phyloP scores from a whole-genome alignment of 305 asterid genomes.

The Rubia peregrina region DNA sequence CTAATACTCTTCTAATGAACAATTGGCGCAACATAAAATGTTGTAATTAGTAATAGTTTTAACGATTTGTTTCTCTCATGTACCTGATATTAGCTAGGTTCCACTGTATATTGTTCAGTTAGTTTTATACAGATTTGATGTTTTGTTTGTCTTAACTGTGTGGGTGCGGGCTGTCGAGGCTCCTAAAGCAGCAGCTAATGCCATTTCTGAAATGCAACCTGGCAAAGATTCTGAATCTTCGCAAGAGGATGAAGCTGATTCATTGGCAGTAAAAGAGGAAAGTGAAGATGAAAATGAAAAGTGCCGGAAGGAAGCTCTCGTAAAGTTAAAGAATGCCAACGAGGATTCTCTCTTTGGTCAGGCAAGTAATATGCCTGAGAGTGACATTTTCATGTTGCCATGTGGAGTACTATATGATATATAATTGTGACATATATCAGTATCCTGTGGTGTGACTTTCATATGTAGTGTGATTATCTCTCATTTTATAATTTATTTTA shows the following conservation, averaged over 20 bases:
- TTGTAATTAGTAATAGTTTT: background rate
- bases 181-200: slow-evolving; percentile 68
- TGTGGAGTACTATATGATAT: background rate
- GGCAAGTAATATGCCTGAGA: slow-evolving; percentile 34
- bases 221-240: slow-evolving; percentile 63
- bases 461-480: background rate
- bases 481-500: background rate
- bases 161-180: slow-evolving; percentile 35
- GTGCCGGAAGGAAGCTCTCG: slow-evolving; percentile 60
- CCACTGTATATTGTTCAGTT: background rate
- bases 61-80: background rate
- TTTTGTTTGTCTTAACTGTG: background rate
- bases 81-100: slow-evolving; percentile 22
- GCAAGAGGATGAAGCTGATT: slow-evolving; percentile 38
- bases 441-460: background rate
- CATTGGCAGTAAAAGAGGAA: slow-evolving; percentile 44
- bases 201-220: slow-evolving; percentile 30
- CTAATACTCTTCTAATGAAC: background rate
- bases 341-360: slow-evolving; percentile 85
- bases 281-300: slow-evolving; percentile 63
- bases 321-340: slow-evolving; percentile 79
- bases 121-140: background rate
- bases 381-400: background rate
- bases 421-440: background rate
- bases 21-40: background rate